Evolutionary conservation across 2,329 filamentous ascomycete genomes (phyloP).

Genomic region (Annulohypoxylon truncatum): DNA sequence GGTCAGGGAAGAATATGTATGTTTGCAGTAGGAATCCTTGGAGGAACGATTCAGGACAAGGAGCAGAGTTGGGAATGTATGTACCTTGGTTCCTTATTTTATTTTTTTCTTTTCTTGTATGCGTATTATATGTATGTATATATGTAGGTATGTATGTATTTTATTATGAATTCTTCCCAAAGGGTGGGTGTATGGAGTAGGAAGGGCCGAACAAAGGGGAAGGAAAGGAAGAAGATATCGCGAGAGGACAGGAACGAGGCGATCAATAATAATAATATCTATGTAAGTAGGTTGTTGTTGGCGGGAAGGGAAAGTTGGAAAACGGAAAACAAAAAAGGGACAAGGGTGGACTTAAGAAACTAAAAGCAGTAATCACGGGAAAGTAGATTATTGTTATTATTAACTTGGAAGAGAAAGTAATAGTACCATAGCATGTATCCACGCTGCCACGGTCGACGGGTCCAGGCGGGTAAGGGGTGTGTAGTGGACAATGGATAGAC

Average conservation of each 20-base stretch:
- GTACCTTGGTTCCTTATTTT: slow-evolving; percentile 25
- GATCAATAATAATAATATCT: slow-evolving; percentile 36
- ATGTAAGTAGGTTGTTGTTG: slow-evolving; percentile 30
- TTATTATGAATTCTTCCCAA: slow-evolving; percentile 24
- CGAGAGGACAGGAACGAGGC: slow-evolving; percentile 37
- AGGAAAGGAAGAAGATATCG: slow-evolving; percentile 40
- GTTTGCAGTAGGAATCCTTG: slow-evolving; percentile 48
- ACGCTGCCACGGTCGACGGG: slow-evolving; percentile 32
- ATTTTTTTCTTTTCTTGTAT: slow-evolving; percentile 19
- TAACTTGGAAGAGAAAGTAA: slow-evolving; percentile 36
- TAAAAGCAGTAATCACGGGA: slow-evolving; percentile 50
- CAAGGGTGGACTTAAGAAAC: slow-evolving; percentile 35
- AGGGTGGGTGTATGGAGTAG: slow-evolving; percentile 35
- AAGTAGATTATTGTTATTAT: slow-evolving; percentile 47
- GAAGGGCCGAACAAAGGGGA: slow-evolving; percentile 46
- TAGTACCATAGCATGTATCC: slow-evolving; percentile 36
- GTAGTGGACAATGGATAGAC: slow-evolving; percentile 38
- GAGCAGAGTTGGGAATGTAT: slow-evolving; percentile 14
- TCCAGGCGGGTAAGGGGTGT: slow-evolving; percentile 46
- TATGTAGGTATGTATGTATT: too few species aligned
- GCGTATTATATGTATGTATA: not conserved
- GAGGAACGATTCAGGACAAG: slow-evolving; percentile 46
- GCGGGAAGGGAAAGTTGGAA: slow-evolving; percentile 31
- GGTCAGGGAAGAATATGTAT: slow-evolving; percentile 44
- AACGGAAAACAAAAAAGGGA: slow-evolving; percentile 30